These are phyloP conservation scores for Plasmodium cynomolgi DNA, from an alignment of 169 alveolate genomes.

Conservation along the genomic window DNA sequence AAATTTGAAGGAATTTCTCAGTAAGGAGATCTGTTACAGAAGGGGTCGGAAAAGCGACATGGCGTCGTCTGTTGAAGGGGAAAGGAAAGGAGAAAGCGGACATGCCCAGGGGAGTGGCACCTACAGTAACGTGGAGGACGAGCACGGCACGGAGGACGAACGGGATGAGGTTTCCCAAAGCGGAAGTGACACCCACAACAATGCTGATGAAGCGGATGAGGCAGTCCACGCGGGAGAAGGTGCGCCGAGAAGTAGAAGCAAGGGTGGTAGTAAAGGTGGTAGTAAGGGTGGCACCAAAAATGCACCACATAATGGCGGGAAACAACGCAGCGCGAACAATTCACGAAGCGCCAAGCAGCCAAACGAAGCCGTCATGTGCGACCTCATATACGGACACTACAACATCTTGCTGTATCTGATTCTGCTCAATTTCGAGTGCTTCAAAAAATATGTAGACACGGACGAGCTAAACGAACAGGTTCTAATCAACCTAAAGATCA, in stretches of 20 bases:
- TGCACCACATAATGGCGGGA: neutral
- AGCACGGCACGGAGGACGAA: neutral
- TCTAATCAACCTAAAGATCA: slow-evolving; percentile 20
- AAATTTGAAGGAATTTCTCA: slow-evolving; percentile 15
- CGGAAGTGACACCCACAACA: neutral
- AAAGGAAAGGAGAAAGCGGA: neutral
- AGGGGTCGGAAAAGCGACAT: neutral
- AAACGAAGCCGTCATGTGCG: slow-evolving; percentile 12
- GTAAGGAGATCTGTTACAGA: slow-evolving; percentile 49
- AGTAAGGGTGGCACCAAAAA: neutral
- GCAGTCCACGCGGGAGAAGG: neutral
- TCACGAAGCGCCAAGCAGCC: neutral
- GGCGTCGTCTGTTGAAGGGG: neutral
- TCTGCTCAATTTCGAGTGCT: slow-evolving; percentile 22
- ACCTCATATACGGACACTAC: slow-evolving; percentile 50
- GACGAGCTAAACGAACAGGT: slow-evolving; percentile 34
- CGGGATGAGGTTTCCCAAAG: neutral
- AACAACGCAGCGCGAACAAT: neutral
- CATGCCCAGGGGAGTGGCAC: neutral
- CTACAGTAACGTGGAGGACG: neutral
- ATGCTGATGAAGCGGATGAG: neutral
- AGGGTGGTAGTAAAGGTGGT: neutral
- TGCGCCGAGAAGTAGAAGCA: slow-evolving; percentile 4
- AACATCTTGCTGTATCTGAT: slow-evolving; percentile 42
- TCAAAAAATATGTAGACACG: slow-evolving; percentile 37